phyloP scores from a whole-genome alignment of 2,329 filamentous ascomycete species.

The Rhynchosporium secalis region DNA sequence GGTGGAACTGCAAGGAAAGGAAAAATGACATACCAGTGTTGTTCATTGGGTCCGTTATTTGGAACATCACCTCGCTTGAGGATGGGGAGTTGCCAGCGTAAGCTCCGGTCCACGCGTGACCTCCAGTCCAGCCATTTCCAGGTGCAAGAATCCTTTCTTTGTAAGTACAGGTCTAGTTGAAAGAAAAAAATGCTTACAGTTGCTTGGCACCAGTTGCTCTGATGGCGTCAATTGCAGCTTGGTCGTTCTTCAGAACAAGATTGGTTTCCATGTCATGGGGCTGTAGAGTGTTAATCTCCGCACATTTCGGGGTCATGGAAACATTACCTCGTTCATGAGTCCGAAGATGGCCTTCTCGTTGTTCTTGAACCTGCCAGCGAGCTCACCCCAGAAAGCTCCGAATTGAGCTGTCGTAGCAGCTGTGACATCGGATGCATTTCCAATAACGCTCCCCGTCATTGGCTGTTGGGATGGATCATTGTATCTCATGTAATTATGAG shows the following conservation, averaged over 20 bases:
- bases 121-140: conserved; percentile 51
- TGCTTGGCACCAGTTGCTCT: conserved; percentile 47
- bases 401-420: conserved; percentile 51
- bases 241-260: conserved; percentile 49
- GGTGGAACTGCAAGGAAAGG: not conserved
- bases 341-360: conserved; percentile 52
- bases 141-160: conserved; percentile 45
- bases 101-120: conserved; percentile 48
- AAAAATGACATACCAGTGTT: conserved; percentile 42
- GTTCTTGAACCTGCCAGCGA: conserved; percentile 47
- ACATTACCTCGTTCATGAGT: conserved; percentile 45
- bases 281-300: conserved; percentile 30
- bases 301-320: not conserved
- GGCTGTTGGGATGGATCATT: conserved; percentile 52
- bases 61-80: conserved; percentile 44
- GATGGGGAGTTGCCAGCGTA: conserved; percentile 41
- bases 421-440: conserved; percentile 46
- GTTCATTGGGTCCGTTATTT: conserved; percentile 48
- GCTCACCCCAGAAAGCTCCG: conserved; percentile 50
- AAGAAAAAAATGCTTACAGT: conserved; percentile 33
- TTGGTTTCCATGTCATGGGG: conserved; percentile 51
- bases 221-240: conserved; percentile 49
- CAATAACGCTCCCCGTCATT: conserved; percentile 50
- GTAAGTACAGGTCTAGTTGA: not conserved
- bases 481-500: conserved; percentile 57